A percentile compares a stretch with the other conserved stretches of the same genome.
These are phyloP conservation scores for Arthrobotrys sphaeroides DNA, from an alignment of 2,329 filamentous ascomycete genomes.

Conservation along the genomic window DNA sequence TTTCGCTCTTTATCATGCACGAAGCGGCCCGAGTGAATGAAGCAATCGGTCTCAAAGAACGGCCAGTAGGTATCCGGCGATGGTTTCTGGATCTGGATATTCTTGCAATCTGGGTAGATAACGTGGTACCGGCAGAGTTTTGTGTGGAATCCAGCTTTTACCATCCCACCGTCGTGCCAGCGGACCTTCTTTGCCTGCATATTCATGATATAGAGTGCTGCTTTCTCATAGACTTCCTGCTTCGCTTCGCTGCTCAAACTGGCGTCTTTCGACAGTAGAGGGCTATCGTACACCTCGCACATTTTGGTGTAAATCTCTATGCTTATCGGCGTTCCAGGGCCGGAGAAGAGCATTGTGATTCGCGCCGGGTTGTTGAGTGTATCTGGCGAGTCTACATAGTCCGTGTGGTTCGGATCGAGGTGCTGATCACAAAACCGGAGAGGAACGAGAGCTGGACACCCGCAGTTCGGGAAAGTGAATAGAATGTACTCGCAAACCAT, in stretches of 20 bases:
- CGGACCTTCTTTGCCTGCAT: not conserved
- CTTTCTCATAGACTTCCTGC: not conserved
- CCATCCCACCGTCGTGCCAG: not conserved
- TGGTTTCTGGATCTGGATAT: slow-evolving; percentile 11
- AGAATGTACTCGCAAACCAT: slow-evolving; percentile 48
- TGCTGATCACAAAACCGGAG: slow-evolving; percentile 34
- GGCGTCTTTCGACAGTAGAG: not conserved
- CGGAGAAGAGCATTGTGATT: slow-evolving; percentile 38
- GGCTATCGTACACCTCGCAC: slow-evolving; percentile 17
- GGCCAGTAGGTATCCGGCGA: slow-evolving; percentile 17
- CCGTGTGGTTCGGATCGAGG: slow-evolving; percentile 17
- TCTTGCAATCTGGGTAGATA: slow-evolving; percentile 28
- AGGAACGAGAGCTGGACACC: slow-evolving; percentile 41
- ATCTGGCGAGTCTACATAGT: not conserved
- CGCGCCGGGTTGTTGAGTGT: slow-evolving; percentile 17
- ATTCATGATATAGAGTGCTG: not conserved
- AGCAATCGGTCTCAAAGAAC: slow-evolving; percentile 24
- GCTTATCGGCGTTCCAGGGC: not conserved
- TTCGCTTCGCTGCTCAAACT: not conserved
- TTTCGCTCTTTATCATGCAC: not conserved
- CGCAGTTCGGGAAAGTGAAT: slow-evolving; percentile 32
- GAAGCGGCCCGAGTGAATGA: not conserved
- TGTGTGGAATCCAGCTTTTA: slow-evolving; percentile 33
- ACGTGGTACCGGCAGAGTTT: slow-evolving; percentile 46
- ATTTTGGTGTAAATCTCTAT: slow-evolving; percentile 9